Conservation (phyloP, 805 yeast species). For the Candida ovalis region DNA sequence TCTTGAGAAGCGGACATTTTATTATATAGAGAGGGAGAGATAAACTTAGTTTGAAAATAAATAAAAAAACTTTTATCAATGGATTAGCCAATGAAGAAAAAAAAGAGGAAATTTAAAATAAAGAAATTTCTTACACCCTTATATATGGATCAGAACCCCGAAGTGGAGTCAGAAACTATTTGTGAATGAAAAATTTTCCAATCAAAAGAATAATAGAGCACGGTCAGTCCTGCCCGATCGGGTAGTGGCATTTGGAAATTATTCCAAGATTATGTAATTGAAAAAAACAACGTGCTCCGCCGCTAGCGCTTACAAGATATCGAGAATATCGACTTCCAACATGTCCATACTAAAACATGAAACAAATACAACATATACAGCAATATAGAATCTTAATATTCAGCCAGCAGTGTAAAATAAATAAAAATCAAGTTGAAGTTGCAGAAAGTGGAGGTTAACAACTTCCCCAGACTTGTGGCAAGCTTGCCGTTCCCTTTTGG, state of each 20-base stretch:
- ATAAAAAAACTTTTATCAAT: background rate
- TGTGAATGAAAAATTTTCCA: background rate
- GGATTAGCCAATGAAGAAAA: background rate
- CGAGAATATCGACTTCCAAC: too few species aligned
- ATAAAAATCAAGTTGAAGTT: background rate
- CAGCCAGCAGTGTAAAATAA: background rate
- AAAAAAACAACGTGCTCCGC: background rate
- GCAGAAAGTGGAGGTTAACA: background rate
- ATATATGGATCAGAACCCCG: too few species aligned
- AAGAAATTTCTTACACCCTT: too few species aligned
- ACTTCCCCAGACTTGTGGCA: background rate
- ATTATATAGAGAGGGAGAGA: background rate
- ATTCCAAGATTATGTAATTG: background rate
- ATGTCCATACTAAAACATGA: too few species aligned
- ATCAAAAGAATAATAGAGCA: background rate
- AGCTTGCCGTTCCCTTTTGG: background rate
- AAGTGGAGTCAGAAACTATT: background rate
- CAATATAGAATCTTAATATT: too few species aligned
- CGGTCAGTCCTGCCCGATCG: background rate
- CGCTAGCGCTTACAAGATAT: background rate
- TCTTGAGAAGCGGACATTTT: constrained; percentile 20
- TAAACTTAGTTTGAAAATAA: background rate
- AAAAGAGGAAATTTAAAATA: background rate
- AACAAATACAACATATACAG: background rate
- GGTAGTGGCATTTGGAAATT: background rate